Percentiles rank a stretch among this genome's conserved stretches.
These are phyloP conservation scores for Aegle marmelos DNA, from an alignment of 345 rosid genomes.

Conservation along the genomic window DNA sequence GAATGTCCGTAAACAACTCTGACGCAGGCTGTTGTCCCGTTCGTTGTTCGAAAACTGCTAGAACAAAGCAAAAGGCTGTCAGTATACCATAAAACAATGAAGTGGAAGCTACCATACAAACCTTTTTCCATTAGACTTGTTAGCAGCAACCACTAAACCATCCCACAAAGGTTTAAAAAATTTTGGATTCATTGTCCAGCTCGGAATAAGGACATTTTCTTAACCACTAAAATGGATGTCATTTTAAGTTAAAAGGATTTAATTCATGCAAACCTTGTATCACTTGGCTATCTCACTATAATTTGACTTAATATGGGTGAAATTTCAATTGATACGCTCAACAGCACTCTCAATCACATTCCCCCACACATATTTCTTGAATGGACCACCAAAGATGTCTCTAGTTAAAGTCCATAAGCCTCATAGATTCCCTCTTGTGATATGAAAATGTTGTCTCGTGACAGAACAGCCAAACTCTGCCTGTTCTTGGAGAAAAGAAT, in stretches of 20 bases:
- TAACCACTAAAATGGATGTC: neutral
- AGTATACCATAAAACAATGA: neutral
- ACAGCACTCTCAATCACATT: neutral
- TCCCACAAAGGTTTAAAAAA: neutral
- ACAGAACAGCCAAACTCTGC: slow-evolving; percentile 51
- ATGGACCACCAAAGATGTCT: slow-evolving; percentile 14
- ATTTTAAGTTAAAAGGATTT: neutral
- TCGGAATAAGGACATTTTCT: neutral
- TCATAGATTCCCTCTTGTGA: slow-evolving; percentile 23
- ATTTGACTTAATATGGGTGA: neutral
- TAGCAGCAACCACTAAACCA: neutral
- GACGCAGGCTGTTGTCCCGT: slow-evolving; percentile 30
- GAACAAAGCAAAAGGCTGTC: neutral
- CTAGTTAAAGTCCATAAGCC: slow-evolving; percentile 1
- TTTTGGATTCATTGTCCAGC: neutral
- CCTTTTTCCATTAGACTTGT: neutral
- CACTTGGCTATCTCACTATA: neutral
- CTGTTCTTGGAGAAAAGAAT: slow-evolving; percentile 30
- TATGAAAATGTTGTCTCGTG: slow-evolving; percentile 34
- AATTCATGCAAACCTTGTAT: neutral
- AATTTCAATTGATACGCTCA: neutral
- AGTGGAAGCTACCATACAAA: neutral
- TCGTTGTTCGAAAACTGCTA: slow-evolving; percentile 42
- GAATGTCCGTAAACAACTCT: slow-evolving; percentile 26
- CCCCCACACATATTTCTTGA: neutral